These are phyloP conservation scores for Neurospora sp. DNA, from an alignment of 495 filamentous ascomycete genomes.

Conservation along the genomic window DNA sequence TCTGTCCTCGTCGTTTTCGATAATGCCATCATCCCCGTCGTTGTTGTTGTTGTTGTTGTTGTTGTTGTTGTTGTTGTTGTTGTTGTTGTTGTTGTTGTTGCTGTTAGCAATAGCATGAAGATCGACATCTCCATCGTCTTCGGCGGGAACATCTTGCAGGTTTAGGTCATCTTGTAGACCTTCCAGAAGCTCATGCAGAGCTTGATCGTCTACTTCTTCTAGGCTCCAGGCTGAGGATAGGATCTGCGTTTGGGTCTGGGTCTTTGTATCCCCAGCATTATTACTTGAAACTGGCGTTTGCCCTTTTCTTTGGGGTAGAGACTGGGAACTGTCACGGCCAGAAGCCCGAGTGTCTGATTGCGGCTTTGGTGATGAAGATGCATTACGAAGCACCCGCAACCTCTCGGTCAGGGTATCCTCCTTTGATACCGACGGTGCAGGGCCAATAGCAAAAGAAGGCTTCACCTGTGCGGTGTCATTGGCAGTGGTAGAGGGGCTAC, in stretches of 20 bases:
- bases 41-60: not conserved
- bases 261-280: not conserved
- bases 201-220: constrained; percentile 21
- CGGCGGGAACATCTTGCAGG: constrained; percentile 5
- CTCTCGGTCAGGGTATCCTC: constrained; percentile 35
- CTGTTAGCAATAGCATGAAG: not conserved
- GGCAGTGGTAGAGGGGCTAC: not conserved
- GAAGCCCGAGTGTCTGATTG: not conserved
- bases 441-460: not conserved
- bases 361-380: not conserved
- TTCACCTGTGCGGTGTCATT: not conserved
- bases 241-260: not conserved
- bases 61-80: too few species aligned
- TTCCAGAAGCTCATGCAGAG: constrained; percentile 26
- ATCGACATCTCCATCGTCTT: not conserved
- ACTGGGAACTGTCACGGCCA: not conserved
- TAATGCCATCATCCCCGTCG: not conserved
- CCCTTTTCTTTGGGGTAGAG: not conserved
- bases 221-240: constrained; percentile 8
- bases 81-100: too few species aligned
- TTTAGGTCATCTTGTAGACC: constrained; percentile 17
- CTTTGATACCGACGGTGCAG: constrained; percentile 19
- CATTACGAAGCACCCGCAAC: constrained; percentile 31
- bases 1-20: constrained; percentile 16
- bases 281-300: not conserved